phyloP scores from a whole-genome alignment of 2,329 filamentous ascomycete species.

The Mycogone perniciosa region DNA sequence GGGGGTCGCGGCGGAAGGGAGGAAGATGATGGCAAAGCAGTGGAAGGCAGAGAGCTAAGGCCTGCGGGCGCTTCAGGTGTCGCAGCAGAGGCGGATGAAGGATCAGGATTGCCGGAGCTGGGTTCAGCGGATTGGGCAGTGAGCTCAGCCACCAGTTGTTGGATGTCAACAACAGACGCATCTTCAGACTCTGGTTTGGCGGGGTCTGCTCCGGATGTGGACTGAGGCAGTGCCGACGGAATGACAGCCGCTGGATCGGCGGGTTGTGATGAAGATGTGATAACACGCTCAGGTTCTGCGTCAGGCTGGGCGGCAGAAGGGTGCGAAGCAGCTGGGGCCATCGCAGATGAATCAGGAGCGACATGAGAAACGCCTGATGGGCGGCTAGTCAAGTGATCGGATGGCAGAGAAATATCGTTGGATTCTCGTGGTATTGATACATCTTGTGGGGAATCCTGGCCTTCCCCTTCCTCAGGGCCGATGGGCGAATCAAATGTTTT shows the following conservation, averaged over 20 bases:
- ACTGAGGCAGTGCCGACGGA: constrained; percentile 20
- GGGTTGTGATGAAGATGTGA: constrained; percentile 17
- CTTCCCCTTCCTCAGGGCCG: constrained; percentile 30
- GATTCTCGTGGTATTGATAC: constrained; percentile 40
- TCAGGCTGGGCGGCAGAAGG: constrained; percentile 24
- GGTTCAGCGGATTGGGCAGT: constrained; percentile 28
- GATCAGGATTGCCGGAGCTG: constrained; percentile 23
- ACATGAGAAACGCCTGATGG: constrained; percentile 25
- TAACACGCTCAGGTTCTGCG: constrained; percentile 20
- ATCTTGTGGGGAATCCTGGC: constrained; percentile 30
- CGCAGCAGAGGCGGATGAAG: constrained; percentile 19
- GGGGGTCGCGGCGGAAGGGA: constrained; percentile 44
- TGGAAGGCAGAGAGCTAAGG: constrained; percentile 25
- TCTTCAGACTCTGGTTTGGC: constrained; percentile 24
- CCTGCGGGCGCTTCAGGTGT: constrained; percentile 22
- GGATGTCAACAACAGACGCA: constrained; percentile 30
- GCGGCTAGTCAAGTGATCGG: constrained; percentile 32
- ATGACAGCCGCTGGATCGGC: constrained; percentile 17
- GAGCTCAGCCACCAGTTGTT: constrained; percentile 37
- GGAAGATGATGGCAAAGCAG: constrained; percentile 32
- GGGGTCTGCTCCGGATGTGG: constrained; percentile 24
- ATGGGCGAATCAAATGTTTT: constrained; percentile 46
- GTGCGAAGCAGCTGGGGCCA: constrained; percentile 20
- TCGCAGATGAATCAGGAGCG: constrained; percentile 27
- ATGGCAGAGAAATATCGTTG: constrained; percentile 35